Percentiles rank a stretch among this genome's conserved stretches.
These are phyloP conservation scores for Colletotrichum tamarilloi DNA, from an alignment of 2,329 filamentous ascomycete genomes.

Conservation along the genomic window DNA sequence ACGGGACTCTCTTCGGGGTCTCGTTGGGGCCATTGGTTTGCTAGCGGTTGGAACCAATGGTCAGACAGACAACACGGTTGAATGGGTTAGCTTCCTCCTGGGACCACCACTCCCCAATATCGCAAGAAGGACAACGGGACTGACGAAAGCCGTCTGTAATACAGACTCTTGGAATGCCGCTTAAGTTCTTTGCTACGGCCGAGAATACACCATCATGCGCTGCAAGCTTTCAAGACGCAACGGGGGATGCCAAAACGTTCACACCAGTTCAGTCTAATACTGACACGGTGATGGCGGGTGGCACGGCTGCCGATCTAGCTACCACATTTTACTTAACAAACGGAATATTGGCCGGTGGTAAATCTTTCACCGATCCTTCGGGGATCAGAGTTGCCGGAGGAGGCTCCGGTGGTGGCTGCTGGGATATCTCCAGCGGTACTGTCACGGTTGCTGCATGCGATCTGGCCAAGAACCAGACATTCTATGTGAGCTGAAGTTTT, in stretches of 20 bases:
- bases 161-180: not conserved
- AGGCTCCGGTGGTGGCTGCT: not conserved
- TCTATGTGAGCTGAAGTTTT: not conserved
- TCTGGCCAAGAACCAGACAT: not conserved
- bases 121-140: not conserved
- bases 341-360: not conserved
- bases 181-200: not conserved
- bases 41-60: not conserved
- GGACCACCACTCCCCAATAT: too few relatives aligned
- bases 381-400: not conserved
- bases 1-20: not conserved
- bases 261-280: not conserved
- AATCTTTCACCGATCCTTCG: not conserved
- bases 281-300: not conserved
- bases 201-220: not conserved
- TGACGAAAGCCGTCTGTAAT: not conserved
- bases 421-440: not conserved
- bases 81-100: not conserved
- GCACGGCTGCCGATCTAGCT: not conserved
- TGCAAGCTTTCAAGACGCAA: not conserved
- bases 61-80: not conserved
- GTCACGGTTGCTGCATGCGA: not conserved
- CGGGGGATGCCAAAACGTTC: not conserved
- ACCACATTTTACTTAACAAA: not conserved
- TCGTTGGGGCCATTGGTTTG: not conserved